Conservation (phyloP, 139 green algal species). For the Yamagishiella unicocca region DNA sequence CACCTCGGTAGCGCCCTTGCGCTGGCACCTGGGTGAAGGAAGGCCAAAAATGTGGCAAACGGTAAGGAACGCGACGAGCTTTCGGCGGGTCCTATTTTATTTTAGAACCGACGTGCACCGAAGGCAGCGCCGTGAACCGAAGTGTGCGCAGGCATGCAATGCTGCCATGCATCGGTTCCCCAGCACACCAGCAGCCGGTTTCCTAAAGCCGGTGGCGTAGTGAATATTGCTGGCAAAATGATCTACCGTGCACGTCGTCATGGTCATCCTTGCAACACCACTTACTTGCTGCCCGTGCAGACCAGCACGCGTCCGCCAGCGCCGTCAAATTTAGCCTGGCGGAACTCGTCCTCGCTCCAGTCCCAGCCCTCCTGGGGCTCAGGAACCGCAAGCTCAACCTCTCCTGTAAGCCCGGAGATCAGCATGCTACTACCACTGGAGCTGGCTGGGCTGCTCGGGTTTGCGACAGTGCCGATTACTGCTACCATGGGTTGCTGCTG, state of each 20-base stretch:
- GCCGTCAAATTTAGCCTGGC: constrained; percentile 14
- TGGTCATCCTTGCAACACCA: no score
- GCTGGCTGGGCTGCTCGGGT: background rate
- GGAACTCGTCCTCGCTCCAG: constrained; percentile 39
- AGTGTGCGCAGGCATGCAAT: no score
- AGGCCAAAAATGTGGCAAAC: background rate
- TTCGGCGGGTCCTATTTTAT: no score
- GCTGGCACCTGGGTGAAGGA: constrained; percentile 21
- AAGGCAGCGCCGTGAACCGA: no score
- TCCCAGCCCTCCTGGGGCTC: background rate
- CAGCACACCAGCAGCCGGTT: no score
- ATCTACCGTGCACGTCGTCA: no score
- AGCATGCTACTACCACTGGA: background rate
- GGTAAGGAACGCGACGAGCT: no score
- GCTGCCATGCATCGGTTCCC: no score
- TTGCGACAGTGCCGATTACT: background rate
- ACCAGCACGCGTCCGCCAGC: constrained; percentile 34
- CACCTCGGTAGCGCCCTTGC: constrained; percentile 36
- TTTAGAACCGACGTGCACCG: no score
- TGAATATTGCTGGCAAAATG: no score
- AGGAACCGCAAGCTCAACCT: constrained; percentile 13
- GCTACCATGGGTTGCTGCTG: background rate
- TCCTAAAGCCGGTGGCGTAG: no score
- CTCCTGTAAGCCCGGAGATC: background rate
- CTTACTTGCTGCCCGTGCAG: constrained; percentile 43